Evolutionary conservation across 805 yeast species (phyloP), one percentile per base, ranked within the genome.

Genomic region (Kodamaea sagamina): DNA sequence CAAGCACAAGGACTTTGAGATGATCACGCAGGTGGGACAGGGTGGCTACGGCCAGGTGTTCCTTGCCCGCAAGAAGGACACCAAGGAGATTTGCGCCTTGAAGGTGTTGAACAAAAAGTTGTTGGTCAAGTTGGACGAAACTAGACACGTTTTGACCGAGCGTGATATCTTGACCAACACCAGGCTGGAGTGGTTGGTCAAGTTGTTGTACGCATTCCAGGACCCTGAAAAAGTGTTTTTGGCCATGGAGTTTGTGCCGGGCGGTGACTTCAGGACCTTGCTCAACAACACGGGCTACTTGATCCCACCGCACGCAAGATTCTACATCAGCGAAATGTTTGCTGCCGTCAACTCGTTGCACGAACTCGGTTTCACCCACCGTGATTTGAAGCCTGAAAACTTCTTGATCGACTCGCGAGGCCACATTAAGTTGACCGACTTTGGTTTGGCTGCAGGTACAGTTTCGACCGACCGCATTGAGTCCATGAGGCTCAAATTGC

Each of bases 31-130:
- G 69, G 97, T 93, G 24, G 99, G 99, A 10, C 99, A 93, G 71
- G 99, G 99, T 59, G 99, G 99, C 3, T 93, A 93, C 60, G 99
- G 99, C 17, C 97, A 93, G 67, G 99, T 93, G n/a, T 93, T 88
- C 57, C 70, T 93, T 49, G 97, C 99, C 1, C 79, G 90, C 52
- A 93, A 93, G 72, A 84, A 82, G 52, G 99, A 93, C 58, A 89
- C 98, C 1, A 81, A 83, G 50, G 99, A 93, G 65, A 85, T 93
- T 36, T 92, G 97, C 66, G 99, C 99, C 2, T 73, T 93, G 55
- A 93, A 93, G 63, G 87, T 93, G 10, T 75, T 93, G 58, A 90
- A 89, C 63, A 93, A 93, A 64, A 84, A 84, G 56, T 74, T 90
- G 54, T 73, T 92, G 51, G 82, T 87, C 47, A 90, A 87, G 65